phyloP scores from a whole-genome alignment of 768 basidiomycete genomes.

The Suillus sp. region DNA sequence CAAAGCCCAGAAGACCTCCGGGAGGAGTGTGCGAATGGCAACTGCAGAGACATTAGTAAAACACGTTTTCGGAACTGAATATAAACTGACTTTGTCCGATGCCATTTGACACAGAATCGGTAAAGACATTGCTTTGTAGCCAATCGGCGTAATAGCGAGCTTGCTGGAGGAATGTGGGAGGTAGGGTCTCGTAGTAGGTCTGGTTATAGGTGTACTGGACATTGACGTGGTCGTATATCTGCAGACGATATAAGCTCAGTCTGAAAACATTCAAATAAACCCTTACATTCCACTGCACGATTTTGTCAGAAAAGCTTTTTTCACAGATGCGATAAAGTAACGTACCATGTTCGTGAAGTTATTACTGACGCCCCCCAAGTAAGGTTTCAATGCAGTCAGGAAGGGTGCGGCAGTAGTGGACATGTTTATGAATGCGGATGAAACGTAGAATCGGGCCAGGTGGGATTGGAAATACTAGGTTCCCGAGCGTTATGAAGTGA shows the following conservation, averaged over 20 bases:
- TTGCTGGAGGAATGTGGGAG: slow-evolving; percentile 68
- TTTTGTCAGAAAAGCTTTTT: slow-evolving; percentile 15
- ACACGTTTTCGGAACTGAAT: neutral
- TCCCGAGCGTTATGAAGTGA: neutral
- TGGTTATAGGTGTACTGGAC: slow-evolving; percentile 78
- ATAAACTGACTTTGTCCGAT: slow-evolving; percentile 71
- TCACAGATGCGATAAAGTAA: slow-evolving; percentile 16
- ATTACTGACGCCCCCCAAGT: slow-evolving; percentile 62
- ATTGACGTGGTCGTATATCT: slow-evolving; percentile 81
- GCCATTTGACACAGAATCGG: slow-evolving; percentile 53
- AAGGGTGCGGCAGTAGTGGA: slow-evolving; percentile 60
- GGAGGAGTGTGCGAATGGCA: slow-evolving; percentile 53
- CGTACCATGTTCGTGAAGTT: slow-evolving; percentile 69
- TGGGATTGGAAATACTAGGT: slow-evolving; percentile 32
- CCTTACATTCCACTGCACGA: slow-evolving; percentile 71
- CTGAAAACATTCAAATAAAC: neutral
- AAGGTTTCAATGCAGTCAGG: slow-evolving; percentile 65
- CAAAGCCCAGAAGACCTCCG: slow-evolving; percentile 58
- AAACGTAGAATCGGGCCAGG: slow-evolving; percentile 16
- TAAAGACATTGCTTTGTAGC: slow-evolving; percentile 77
- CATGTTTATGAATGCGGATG: slow-evolving; percentile 46
- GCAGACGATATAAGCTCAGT: neutral
- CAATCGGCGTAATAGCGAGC: slow-evolving; percentile 74
- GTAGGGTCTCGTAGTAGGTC: slow-evolving; percentile 72
- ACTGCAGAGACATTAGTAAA: slow-evolving; percentile 44